Evolutionary conservation across 306 rosid genomes (phyloP), one percentile per base, ranked within the genome.

Genomic region (Glycine latifolia): DNA sequence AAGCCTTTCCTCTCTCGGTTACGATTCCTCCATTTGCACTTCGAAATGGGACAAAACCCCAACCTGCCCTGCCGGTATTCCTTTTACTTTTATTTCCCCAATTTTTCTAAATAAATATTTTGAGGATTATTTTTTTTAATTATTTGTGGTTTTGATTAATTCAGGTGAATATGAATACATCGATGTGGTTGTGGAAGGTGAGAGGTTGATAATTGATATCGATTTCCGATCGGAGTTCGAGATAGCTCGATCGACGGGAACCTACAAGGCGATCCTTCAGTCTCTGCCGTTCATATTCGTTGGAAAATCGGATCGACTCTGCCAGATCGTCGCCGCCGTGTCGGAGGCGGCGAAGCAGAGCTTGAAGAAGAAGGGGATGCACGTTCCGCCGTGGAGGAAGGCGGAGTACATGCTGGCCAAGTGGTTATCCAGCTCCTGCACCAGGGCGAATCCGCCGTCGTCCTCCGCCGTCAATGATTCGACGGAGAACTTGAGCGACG

Each of bases 191-290:
- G 84, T 87, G 17, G 91, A 92, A 31, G 92, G 91, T n/a, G 98
- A 95, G 82, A 90, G 98, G 65, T 56, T 96, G 86, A 71, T 96
- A 43, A 55, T 96, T 7, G 99, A 96, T 80, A 83, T 96, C 7
- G 99, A 96, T 89, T 93, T 96, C 79, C 90, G 90, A 81, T 96
- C 99, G 4, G 98, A 96, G 90, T 96, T 96, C 70, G 99, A 96
- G 86, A 89, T 96, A 62, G 99, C 99, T 9, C 90, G 99, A 67
- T 86, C 98, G 1, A 96, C 99, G 0, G 97, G 97, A 20, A 79
- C 91, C 0, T 96, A 93, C 86, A 93, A 92, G 78, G 85, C 91
- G 17, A 89, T 96, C 54, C 96, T 93, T 7, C 98, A 93, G 83
- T 88, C 83, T 16, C 90, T 96, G 66, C 99, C 99, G 67, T 87